A percentile compares a stretch with the other conserved stretches of the same genome.
phyloP scores from a whole-genome alignment of 129 eudicot genomes.

The carrot (Daucus carota) region DNA sequence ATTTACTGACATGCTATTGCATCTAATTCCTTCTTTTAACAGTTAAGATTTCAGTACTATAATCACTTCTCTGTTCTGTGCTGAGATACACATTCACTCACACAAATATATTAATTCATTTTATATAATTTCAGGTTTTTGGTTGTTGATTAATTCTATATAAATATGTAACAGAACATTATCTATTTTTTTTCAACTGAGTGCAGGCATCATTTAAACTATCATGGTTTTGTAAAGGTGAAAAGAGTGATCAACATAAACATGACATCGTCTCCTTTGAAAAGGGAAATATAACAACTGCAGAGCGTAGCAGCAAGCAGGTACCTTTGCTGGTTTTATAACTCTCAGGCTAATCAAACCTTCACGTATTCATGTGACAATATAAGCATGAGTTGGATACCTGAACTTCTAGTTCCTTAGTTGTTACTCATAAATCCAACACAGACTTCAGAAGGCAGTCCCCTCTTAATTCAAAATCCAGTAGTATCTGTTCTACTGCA shows the following conservation, averaged over 20 bases:
- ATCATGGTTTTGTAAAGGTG: slow-evolving; percentile 82
- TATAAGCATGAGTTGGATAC: not conserved
- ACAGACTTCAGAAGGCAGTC: not conserved
- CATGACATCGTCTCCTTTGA: slow-evolving; percentile 93
- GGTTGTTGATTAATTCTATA: not conserved
- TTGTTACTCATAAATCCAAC: not conserved
- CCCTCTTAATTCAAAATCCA: not conserved
- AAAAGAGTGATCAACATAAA: slow-evolving; percentile 78
- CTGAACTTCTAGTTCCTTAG: not conserved
- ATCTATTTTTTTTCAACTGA: not conserved
- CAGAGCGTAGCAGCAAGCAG: slow-evolving; percentile 98
- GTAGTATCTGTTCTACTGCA: not conserved
- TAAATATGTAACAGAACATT: not conserved
- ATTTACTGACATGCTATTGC: not conserved
- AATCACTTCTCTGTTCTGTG: not conserved
- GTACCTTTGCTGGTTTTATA: slow-evolving; percentile 22
- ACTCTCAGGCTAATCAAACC: not conserved
- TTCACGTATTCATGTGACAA: not conserved
- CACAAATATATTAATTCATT: not conserved
- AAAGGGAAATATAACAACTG: slow-evolving; percentile 82
- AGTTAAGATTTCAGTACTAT: not conserved
- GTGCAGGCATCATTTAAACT: slow-evolving; percentile 85
- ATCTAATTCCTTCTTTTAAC: not conserved
- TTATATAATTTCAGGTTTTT: not conserved
- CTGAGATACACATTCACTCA: not conserved